Evolutionary conservation across 352 stramenopile species (phyloP).

Genomic region (Globisporangium middletonii): DNA sequence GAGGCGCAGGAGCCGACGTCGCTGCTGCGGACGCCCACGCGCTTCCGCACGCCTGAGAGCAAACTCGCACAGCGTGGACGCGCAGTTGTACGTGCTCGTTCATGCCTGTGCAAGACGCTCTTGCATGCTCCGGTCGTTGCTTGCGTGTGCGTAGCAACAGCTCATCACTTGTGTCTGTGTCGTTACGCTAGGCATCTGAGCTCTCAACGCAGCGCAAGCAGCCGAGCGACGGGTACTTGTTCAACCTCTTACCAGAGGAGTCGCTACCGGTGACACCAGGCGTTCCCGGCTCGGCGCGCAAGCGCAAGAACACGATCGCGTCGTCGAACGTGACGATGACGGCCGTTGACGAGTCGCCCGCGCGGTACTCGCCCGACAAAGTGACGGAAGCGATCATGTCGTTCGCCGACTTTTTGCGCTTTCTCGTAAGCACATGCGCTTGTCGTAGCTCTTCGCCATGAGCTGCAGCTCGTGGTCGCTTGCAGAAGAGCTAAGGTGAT

Average conservation of each 20-base stretch:
- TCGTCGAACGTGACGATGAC: conserved; percentile 14
- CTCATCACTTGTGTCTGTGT: not conserved
- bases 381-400: conserved; percentile 74
- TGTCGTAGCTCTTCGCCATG: not conserved
- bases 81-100: conserved; percentile 19
- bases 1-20: conserved; percentile 2
- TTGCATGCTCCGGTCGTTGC: too few relatives aligned
- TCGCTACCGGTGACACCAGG: conserved; percentile 14
- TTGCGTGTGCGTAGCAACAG: too few relatives aligned
- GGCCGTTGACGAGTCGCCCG: conserved; percentile 36
- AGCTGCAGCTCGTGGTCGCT: not conserved
- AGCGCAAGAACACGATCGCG: conserved; percentile 20
- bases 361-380: conserved; percentile 64
- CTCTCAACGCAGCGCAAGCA: conserved; percentile 26
- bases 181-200: conserved; percentile 16
- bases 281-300: conserved; percentile 18
- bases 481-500: conserved; percentile 22
- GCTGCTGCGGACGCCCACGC: conserved; percentile 11
- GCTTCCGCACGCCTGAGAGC: conserved; percentile 13
- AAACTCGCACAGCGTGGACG: conserved; percentile 18
- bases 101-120: too few relatives aligned
- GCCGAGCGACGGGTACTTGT: conserved; percentile 31
- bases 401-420: conserved; percentile 77
- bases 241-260: conserved; percentile 50
- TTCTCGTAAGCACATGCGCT: conserved; percentile 43